phyloP scores from a whole-genome alignment of 140 eudicot species.

The Bidens hawaiensis region DNA sequence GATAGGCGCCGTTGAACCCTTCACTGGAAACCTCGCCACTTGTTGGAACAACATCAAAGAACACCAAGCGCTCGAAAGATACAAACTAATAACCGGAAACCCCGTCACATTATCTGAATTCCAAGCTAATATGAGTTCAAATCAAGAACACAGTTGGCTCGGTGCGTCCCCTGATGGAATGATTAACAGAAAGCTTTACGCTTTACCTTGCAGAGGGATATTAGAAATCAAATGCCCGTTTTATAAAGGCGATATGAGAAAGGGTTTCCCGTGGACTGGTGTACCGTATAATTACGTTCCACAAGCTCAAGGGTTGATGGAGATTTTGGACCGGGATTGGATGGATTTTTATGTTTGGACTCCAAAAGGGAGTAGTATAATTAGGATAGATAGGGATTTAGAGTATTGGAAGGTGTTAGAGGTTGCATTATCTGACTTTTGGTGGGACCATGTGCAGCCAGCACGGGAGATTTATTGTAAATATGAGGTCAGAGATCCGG shows the following conservation, averaged over 20 bases:
- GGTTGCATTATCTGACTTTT: conserved; percentile 70
- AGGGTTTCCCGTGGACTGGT: conserved; percentile 48
- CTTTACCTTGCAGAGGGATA: conserved; percentile 57
- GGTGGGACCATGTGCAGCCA: conserved; percentile 75
- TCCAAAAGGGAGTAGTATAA: conserved; percentile 71
- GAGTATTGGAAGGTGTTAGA: conserved; percentile 72
- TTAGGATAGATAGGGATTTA: conserved; percentile 57
- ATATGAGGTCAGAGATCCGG: conserved; percentile 53
- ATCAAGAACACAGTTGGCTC: conserved; percentile 53
- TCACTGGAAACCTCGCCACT: conserved; percentile 67
- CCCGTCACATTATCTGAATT: conserved; percentile 51
- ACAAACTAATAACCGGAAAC: conserved; percentile 70
- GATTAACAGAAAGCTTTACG: conserved; percentile 42
- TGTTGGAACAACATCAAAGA: conserved; percentile 85
- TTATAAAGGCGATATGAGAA: conserved; percentile 61
- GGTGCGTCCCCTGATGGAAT: conserved; percentile 88
- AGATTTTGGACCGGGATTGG: conserved; percentile 78
- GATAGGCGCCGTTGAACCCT: conserved; percentile 68
- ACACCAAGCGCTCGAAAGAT: conserved; percentile 82
- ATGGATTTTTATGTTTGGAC: conserved; percentile 95
- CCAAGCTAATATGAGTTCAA: conserved; percentile 41
- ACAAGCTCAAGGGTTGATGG: conserved; percentile 93
- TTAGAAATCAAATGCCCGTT: conserved; percentile 83
- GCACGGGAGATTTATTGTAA: conserved; percentile 57
- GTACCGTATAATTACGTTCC: conserved; percentile 62